Base-by-base conservation (phyloP, 306 rosid species). In the Biancaea sappan region DNA sequence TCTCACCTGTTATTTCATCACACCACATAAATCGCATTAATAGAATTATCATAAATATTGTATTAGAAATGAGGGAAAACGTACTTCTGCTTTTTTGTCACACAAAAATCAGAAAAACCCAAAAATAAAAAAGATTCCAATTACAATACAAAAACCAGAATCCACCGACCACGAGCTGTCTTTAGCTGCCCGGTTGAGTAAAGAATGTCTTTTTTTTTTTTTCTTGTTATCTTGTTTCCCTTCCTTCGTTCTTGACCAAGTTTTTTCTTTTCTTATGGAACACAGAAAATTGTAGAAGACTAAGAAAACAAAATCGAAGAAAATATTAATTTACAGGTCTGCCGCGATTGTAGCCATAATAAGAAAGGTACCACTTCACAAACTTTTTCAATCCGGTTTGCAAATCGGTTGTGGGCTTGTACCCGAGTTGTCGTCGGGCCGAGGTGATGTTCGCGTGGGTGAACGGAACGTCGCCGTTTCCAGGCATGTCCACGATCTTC, bases 401-500 rank as follows among this genome's bases (percentile, higher is more conserved):
- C 34, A 88, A 62, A 43, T 88, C 92, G 7, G 92, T 88, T 11
- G 82, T 69, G 11, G 92, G 92, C 16, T 59, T 79, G 78, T 85
- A 88, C 83, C 92, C 88, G 32, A 88, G 82, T 50, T 88, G 90
- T 28, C 38, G 43, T 5, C 10, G 48, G 15, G 92, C 92, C 21
- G 80, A 19, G 69, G 84, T 88, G 53, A 88, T 89, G 32, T 88
- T 88, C 4, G 92, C 92, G 53, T 83, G 92, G 8, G 92, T 88
- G 82, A 48, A 88, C 10, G 92, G 90, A 8, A 88, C 92, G 84
- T 88, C 92, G 29, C 92, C 92, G 75, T 88, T 88, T 51, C 86
- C 66, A 0, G 93, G 90, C 93, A 88, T 88, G 32, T 76, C 82
- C 31, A 88, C 76, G 37, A 88, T 66, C 32, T 77, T 85, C 79